These are phyloP conservation scores for Xylaria castorea DNA, from an alignment of 495 filamentous ascomycete species.

Conservation along the genomic window DNA sequence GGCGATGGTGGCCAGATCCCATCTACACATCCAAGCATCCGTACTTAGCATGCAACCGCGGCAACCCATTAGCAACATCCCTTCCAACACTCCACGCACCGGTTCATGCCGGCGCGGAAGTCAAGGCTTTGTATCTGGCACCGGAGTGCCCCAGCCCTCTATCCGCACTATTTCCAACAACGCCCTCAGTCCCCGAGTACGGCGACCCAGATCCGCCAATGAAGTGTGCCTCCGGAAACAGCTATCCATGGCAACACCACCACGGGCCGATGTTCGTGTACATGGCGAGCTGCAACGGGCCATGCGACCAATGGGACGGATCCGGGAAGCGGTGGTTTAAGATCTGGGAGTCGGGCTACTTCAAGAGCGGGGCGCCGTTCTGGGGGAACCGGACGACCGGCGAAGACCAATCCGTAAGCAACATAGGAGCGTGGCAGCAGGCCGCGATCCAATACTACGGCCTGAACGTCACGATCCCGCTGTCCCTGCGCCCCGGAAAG, in stretches of 20 bases:
- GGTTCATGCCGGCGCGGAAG: constrained; percentile 42
- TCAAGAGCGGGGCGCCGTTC: neutral
- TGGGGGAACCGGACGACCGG: neutral
- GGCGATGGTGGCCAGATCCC: constrained; percentile 14
- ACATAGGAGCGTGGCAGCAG: neutral
- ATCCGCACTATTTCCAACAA: neutral
- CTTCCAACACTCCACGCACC: constrained; percentile 39
- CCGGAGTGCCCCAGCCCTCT: constrained; percentile 20
- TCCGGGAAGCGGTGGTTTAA: constrained; percentile 56
- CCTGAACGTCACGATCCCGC: neutral
- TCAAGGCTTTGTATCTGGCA: constrained; percentile 51
- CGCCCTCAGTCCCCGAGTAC: neutral
- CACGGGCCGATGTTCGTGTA: constrained; percentile 53
- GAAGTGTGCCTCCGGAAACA: neutral
- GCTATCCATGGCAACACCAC: neutral
- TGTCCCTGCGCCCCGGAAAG: neutral
- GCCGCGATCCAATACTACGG: neutral
- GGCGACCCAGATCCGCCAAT: neutral
- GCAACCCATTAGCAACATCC: constrained; percentile 35
- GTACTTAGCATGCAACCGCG: constrained; percentile 47
- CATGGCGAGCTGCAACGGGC: constrained; percentile 38
- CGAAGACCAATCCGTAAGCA: neutral
- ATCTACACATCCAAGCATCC: neutral
- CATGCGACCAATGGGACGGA: constrained; percentile 46
- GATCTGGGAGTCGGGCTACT: constrained; percentile 39